A percentile compares a stretch with the other conserved stretches of the same genome.
phyloP scores from a whole-genome alignment of 257 asterid species.

The Avicennia marina region DNA sequence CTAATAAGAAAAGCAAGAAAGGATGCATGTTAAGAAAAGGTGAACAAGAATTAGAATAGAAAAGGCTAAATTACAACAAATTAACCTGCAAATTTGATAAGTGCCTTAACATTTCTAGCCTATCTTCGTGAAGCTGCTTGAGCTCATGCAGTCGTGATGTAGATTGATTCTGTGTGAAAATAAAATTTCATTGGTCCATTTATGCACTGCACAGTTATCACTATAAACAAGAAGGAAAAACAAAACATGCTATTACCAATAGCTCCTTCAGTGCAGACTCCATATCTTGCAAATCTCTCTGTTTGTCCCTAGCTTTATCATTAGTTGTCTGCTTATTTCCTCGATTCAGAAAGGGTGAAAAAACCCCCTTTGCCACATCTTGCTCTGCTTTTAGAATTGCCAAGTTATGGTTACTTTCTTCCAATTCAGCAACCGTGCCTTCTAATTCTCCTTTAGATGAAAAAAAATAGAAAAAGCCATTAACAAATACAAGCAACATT shows the following conservation, averaged over 20 bases:
- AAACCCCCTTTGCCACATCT: conserved; percentile 52
- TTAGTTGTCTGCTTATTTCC: conserved; percentile 45
- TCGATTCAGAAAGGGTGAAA: conserved; percentile 44
- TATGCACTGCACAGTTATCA: conserved; percentile 2
- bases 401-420: conserved; percentile 67
- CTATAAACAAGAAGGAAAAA: conserved; percentile 16
- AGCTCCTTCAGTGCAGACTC: conserved; percentile 72
- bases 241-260: conserved; percentile 43
- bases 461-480: conserved; percentile 18
- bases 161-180: conserved; percentile 57
- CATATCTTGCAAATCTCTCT: conserved; percentile 73
- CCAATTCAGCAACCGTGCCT: conserved; percentile 58
- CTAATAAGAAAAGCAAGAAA: conserved; percentile 17
- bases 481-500: not conserved
- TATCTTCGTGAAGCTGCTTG: conserved; percentile 75
- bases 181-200: conserved; percentile 11
- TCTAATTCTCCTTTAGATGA: conserved; percentile 72
- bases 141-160: conserved; percentile 60
- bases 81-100: conserved; percentile 75
- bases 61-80: conserved; percentile 17
- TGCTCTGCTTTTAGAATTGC: conserved; percentile 70
- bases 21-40: conserved; percentile 14
- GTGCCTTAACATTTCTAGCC: conserved; percentile 65
- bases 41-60: conserved; percentile 4
- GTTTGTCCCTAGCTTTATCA: conserved; percentile 64